A percentile compares a stretch with the other conserved stretches of the same genome.
Evolutionary conservation across 129 eudicot genomes (phyloP).

Genomic region (Tagetes erecta): DNA sequence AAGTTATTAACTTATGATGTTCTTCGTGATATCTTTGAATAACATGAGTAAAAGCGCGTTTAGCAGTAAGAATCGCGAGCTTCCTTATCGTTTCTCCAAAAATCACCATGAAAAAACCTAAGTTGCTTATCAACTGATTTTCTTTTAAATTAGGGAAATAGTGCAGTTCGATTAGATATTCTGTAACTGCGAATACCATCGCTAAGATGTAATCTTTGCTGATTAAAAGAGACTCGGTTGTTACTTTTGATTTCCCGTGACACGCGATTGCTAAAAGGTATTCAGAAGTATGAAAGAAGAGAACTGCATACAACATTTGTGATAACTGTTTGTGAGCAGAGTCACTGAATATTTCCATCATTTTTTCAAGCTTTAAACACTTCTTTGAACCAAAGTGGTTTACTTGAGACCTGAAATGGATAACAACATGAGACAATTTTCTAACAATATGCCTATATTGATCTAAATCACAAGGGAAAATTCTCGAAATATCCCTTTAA

Average conservation of each 20-base stretch:
- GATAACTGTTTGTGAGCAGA: slow-evolving; percentile 55
- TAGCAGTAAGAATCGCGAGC: slow-evolving; percentile 73
- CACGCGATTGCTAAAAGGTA: slow-evolving; percentile 55
- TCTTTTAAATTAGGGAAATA: slow-evolving; percentile 64
- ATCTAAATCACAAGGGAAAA: too few relatives aligned
- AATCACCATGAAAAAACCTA: slow-evolving; percentile 64
- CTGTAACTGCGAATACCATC: slow-evolving; percentile 56
- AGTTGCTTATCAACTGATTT: slow-evolving; percentile 57
- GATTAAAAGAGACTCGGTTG: slow-evolving; percentile 61
- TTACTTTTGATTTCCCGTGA: slow-evolving; percentile 68
- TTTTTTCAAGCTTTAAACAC: slow-evolving; percentile 10
- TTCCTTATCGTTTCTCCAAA: slow-evolving; percentile 73
- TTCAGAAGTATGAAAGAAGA: slow-evolving; percentile 76
- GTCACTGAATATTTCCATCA: slow-evolving; percentile 52
- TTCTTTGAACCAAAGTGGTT: neutral
- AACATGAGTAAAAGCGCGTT: slow-evolving; percentile 77
- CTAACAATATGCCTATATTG: neutral
- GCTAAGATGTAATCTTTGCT: slow-evolving; percentile 67
- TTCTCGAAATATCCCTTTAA: too few relatives aligned
- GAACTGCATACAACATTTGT: slow-evolving; percentile 53
- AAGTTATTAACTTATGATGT: slow-evolving; percentile 59
- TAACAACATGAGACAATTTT: slow-evolving; percentile 6
- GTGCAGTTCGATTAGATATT: slow-evolving; percentile 57
- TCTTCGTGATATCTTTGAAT: slow-evolving; percentile 58
- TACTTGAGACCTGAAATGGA: slow-evolving; percentile 34